Conservation (phyloP, 208 protist species). For the Ichthyophonus hoferi region DNA sequence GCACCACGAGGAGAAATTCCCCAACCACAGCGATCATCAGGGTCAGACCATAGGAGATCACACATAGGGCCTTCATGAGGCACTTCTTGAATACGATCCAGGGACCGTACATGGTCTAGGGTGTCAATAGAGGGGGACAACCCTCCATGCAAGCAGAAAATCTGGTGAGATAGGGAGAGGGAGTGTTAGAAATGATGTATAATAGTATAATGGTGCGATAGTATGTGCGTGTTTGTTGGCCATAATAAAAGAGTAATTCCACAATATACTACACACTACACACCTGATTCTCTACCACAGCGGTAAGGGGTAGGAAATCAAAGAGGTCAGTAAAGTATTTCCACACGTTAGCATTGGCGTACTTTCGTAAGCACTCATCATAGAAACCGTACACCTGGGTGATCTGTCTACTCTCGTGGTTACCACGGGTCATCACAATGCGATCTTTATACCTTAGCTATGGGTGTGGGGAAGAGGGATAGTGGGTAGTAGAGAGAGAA, state of each 20-base stretch:
- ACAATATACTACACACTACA: no score
- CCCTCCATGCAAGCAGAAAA: conserved; percentile 88
- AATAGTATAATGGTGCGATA: neutral
- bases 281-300: conserved; percentile 90
- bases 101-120: conserved; percentile 83
- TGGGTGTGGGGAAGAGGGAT: no score
- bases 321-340: conserved; percentile 93
- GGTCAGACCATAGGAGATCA: conserved; percentile 98
- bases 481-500: no score
- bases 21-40: conserved; percentile 81
- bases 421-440: conserved; percentile 66
- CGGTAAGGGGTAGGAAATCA: conserved; percentile 93
- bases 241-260: no score
- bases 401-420: conserved; percentile 75
- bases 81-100: conserved; percentile 90
- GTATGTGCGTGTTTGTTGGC: neutral
- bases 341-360: conserved; percentile 90
- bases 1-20: conserved; percentile 91
- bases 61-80: conserved; percentile 98
- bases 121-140: conserved; percentile 82
- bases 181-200: neutral
- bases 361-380: conserved; percentile 96
- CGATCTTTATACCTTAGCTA: conserved; percentile 63
- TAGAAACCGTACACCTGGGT: conserved; percentile 63
- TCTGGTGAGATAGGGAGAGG: conserved; percentile 63